Evolutionary conservation across 2,329 filamentous ascomycete species (phyloP).

Genomic region (Trichoderma citrinoviride): DNA sequence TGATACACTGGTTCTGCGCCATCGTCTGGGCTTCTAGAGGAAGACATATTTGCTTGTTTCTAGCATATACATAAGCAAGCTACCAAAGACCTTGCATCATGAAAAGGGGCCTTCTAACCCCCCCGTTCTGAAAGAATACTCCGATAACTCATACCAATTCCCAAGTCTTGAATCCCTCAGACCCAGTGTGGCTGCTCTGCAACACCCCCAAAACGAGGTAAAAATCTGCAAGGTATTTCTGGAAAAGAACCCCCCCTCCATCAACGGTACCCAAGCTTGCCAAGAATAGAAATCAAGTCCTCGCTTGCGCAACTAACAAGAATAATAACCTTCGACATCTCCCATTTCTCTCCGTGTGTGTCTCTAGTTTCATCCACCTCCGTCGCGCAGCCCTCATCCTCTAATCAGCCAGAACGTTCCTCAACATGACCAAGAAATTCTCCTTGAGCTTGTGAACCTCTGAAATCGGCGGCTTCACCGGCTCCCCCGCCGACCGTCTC

Average conservation of each 20-base stretch:
- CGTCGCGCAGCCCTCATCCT: neutral
- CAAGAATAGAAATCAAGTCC: neutral
- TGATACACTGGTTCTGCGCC: neutral
- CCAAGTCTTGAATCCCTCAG: neutral
- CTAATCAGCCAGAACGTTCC: slow-evolving; percentile 74
- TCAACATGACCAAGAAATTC: slow-evolving; percentile 77
- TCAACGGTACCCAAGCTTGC: neutral
- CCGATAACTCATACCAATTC: neutral
- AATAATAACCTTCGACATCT: neutral
- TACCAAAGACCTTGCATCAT: neutral
- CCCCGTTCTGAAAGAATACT: neutral
- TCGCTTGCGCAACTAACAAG: slow-evolving; percentile 7
- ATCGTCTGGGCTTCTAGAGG: neutral
- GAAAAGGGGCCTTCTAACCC: neutral
- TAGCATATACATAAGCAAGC: neutral
- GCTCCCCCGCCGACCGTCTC: slow-evolving; percentile 77
- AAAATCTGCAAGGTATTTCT: neutral
- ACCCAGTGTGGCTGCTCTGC: neutral
- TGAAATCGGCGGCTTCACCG: slow-evolving; percentile 71
- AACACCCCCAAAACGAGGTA: neutral
- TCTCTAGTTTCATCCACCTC: neutral
- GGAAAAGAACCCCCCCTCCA: neutral
- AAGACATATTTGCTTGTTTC: neutral
- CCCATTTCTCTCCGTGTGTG: too few relatives aligned
- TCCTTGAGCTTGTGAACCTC: slow-evolving; percentile 80